Base-by-base conservation (phyloP, 1,284 basidiomycete genomes). In the Amylostereum chailletii region DNA sequence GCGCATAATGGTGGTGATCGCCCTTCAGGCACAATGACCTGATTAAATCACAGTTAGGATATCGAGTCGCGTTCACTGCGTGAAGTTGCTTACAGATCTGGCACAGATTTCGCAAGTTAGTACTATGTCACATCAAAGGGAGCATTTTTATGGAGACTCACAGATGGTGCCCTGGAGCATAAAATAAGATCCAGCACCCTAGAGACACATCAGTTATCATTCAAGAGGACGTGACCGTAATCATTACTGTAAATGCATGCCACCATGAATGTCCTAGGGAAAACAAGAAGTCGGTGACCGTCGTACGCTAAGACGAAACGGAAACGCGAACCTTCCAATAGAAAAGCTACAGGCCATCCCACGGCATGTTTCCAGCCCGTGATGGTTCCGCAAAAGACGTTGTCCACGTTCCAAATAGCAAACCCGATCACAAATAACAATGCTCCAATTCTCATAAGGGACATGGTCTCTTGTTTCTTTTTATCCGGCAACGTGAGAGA, bases 351-450 rank as follows among this genome's bases (percentile, higher is more conserved):
- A 7, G 82, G 82, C 81, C 81, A 84, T 1, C 80, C 79, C 5
- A 84, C 43, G 2, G 54, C 49, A 1, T 69, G 59, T 57, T 84
- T 85, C 74, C 75, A 76, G 4, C 57, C 52, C 4, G 79, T 83
- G 40, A 83, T 59, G 3, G 63, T 63, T 47, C 68, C 67, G 58
- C 83, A 86, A 56, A 77, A 84, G n/a, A 81, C 70, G 54, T 84
- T 84, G 60, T 86, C 83, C 53, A 84, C 52, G 56, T 85, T 86
- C 83, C 82, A 85, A 30, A 83, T 65, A 31, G 79, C 59, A 58
- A 84, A 85, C 2, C 80, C 83, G 27, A 78, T 59, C 0, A 70
- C 65, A 57, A 83, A 84, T 4, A 74, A 64, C 2, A 56, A 61
- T 4, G 71, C 70, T 26, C 82, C 82, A 1, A 62, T 66, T 30